A percentile compares a stretch with the other conserved stretches of the same genome.
These are phyloP conservation scores for Cymodocea nodosa DNA, from an alignment of 116 monocot genomes.

Conservation along the genomic window DNA sequence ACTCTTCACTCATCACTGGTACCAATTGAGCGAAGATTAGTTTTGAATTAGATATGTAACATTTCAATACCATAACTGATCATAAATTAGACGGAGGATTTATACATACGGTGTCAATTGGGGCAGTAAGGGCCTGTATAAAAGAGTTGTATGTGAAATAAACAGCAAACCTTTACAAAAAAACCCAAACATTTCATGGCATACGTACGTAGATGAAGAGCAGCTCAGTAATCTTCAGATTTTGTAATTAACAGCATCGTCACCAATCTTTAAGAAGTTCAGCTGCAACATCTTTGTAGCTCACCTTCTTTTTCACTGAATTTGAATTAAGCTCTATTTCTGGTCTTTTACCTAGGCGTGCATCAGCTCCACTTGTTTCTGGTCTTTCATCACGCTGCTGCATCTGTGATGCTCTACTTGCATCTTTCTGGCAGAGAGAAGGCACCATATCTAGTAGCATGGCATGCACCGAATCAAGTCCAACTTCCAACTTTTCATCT, in stretches of 20 bases:
- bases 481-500: slow-evolving; percentile 34
- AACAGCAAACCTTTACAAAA: too few relatives aligned
- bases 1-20: too few relatives aligned
- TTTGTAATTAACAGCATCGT: not conserved
- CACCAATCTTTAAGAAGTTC: slow-evolving; percentile 74
- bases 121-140: too few relatives aligned
- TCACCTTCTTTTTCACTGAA: slow-evolving; percentile 68
- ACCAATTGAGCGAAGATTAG: too few relatives aligned
- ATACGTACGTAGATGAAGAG: too few relatives aligned
- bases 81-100: too few relatives aligned
- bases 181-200: too few relatives aligned
- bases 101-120: too few relatives aligned
- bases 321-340: slow-evolving; percentile 1
- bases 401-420: slow-evolving; percentile 3
- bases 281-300: slow-evolving; percentile 83
- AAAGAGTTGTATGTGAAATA: too few relatives aligned
- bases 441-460: slow-evolving; percentile 92
- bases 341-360: not conserved
- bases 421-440: slow-evolving; percentile 43
- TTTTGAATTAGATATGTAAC: too few relatives aligned
- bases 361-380: not conserved
- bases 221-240: too few relatives aligned
- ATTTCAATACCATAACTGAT: too few relatives aligned
- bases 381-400: slow-evolving; percentile 10
- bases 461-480: slow-evolving; percentile 69